These are phyloP conservation scores for Deinandra increscens DNA, from an alignment of 129 eudicot genomes.

Conservation along the genomic window DNA sequence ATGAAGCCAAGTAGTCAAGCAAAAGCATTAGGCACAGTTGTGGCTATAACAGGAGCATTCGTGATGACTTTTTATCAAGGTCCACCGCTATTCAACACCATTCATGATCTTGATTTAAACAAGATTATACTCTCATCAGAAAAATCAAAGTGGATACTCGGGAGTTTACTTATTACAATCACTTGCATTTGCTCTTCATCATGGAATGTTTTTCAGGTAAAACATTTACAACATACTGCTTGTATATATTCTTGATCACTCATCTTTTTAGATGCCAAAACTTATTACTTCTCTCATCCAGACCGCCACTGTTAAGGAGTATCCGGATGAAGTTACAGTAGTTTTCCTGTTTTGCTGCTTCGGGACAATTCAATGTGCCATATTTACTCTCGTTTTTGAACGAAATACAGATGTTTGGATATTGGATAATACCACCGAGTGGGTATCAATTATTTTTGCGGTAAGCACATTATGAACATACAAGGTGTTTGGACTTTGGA, in stretches of 20 bases:
- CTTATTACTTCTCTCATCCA: constrained; percentile 15
- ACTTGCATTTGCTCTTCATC: constrained; percentile 48
- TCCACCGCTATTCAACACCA: constrained; percentile 23
- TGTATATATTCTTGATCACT: background rate
- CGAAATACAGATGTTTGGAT: constrained; percentile 39
- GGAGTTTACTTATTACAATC: constrained; percentile 46
- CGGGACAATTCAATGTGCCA: constrained; percentile 46
- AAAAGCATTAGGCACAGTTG: constrained; percentile 45
- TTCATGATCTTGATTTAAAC: constrained; percentile 23
- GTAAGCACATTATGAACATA: constrained; percentile 29
- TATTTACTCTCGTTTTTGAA: constrained; percentile 35
- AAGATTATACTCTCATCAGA: constrained; percentile 28
- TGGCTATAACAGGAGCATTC: constrained; percentile 51
- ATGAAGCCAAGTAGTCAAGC: constrained; percentile 50
- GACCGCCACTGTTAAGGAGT: constrained; percentile 54
- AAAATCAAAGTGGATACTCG: constrained; percentile 54
- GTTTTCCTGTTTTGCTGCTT: constrained; percentile 57
- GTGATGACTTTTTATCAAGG: constrained; percentile 52
- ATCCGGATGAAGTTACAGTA: constrained; percentile 48
- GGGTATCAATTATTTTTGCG: constrained; percentile 44
- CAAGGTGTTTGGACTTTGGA: background rate
- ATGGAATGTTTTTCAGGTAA: constrained; percentile 57
- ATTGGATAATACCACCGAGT: constrained; percentile 37
- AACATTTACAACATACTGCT: background rate
- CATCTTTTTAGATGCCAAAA: background rate